Conservation (phyloP, 805 yeast genomes). For the Ogataea methanolica region DNA sequence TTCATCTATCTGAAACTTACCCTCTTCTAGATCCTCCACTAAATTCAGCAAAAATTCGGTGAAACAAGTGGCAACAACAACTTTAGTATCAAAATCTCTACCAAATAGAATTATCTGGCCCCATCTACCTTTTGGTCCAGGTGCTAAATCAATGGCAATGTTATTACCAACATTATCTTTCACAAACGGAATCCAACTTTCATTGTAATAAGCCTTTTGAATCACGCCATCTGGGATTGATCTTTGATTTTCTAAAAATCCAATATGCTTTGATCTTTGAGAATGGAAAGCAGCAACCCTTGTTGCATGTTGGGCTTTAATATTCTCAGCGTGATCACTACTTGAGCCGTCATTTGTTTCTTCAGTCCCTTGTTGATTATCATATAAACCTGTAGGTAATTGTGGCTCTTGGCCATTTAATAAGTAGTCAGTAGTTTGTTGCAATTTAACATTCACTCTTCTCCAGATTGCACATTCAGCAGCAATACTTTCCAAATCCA, state of each 20-base stretch:
- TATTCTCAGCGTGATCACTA: background rate
- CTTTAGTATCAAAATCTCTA: conserved; percentile 88
- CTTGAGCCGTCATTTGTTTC: conserved; percentile 4
- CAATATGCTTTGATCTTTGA: conserved; percentile 21
- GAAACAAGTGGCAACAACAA: conserved; percentile 81
- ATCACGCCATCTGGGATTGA: conserved; percentile 76
- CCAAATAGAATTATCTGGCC: conserved; percentile 95
- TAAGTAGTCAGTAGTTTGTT: conserved; percentile 10
- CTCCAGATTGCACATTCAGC: conserved; percentile 87
- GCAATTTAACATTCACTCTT: conserved; percentile 45
- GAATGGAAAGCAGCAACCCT: conserved; percentile 13
- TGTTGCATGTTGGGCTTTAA: too few relatives aligned
- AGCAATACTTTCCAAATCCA: conserved; percentile 77
- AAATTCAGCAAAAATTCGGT: conserved; percentile 80
- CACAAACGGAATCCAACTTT: conserved; percentile 86
- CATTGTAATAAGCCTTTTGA: conserved; percentile 78
- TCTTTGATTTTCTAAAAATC: conserved; percentile 46
- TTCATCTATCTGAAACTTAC: conserved; percentile 70
- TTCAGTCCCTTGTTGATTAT: conserved; percentile 4
- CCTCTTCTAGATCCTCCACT: conserved; percentile 83
- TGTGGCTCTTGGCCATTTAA: conserved; percentile 5
- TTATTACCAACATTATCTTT: conserved; percentile 90
- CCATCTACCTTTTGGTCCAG: conserved; percentile 71
- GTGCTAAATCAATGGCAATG: conserved; percentile 83
- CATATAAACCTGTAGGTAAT: conserved; percentile 2